Evolutionary conservation across 768 basidiomycete species (phyloP).

Genomic region (Lentinula lateritia): DNA sequence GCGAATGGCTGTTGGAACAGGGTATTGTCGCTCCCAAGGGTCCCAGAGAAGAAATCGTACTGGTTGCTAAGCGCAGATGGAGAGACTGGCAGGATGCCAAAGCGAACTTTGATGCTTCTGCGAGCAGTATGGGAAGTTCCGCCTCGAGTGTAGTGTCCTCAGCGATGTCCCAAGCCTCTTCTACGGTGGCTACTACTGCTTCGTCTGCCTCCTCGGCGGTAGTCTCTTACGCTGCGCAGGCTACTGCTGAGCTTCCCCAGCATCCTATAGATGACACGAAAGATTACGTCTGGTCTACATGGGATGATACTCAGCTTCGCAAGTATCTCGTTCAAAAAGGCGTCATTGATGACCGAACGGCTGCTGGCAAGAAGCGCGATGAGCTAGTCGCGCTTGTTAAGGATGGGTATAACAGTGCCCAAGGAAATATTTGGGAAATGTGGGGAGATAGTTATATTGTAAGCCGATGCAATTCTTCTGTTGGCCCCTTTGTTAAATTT

Average conservation of each 20-base stretch:
- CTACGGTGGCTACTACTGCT: constrained; percentile 36
- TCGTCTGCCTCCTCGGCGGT: constrained; percentile 27
- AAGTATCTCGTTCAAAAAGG: constrained; percentile 73
- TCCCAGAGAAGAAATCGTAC: constrained; percentile 71
- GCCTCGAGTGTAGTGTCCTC: constrained; percentile 16
- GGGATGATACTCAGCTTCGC: constrained; percentile 77
- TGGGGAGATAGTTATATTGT: constrained; percentile 89
- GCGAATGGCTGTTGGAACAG: constrained; percentile 81
- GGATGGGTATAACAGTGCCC: constrained; percentile 55
- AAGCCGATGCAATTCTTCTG: constrained; percentile 15
- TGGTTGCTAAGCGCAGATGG: constrained; percentile 72
- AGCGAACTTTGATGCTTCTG: constrained; percentile 45
- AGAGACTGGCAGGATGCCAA: constrained; percentile 55
- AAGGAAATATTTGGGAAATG: constrained; percentile 68
- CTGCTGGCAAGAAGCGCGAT: constrained; percentile 51
- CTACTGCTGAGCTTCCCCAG: constrained; percentile 39
- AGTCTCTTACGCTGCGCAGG: constrained; percentile 41
- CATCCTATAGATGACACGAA: constrained; percentile 59
- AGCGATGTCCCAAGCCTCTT: neutral
- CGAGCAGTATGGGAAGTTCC: constrained; percentile 42
- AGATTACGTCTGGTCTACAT: constrained; percentile 86
- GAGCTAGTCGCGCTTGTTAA: constrained; percentile 69
- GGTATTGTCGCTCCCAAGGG: constrained; percentile 81
- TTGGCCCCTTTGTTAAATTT: neutral
- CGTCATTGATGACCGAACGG: constrained; percentile 49